Conservation (phyloP, 1,284 basidiomycete genomes). For the Pyrrhoderma noxium region DNA sequence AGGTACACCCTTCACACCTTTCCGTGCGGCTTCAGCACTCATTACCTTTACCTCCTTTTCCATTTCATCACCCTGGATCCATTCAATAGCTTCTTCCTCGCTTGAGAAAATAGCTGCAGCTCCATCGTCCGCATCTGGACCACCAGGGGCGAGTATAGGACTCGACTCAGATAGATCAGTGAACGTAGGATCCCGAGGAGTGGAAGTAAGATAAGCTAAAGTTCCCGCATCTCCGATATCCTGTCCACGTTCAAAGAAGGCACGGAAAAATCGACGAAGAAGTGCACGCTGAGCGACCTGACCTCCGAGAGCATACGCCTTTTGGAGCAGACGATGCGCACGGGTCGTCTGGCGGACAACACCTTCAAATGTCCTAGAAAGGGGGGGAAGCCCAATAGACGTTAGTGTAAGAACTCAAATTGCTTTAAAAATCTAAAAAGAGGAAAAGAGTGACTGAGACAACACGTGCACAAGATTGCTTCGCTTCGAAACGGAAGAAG, state of each 20-base stretch:
- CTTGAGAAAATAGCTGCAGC: slow-evolving; percentile 7
- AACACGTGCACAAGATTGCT: too few relatives aligned
- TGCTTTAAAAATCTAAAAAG: background rate
- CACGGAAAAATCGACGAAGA: slow-evolving; percentile 56
- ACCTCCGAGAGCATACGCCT: slow-evolving; percentile 63
- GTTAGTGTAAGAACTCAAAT: background rate
- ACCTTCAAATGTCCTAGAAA: slow-evolving; percentile 46
- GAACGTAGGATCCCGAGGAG: too few relatives aligned
- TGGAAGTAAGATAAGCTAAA: slow-evolving; percentile 53
- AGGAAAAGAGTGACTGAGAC: background rate
- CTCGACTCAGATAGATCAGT: slow-evolving; percentile 31
- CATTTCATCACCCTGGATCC: slow-evolving; percentile 56
- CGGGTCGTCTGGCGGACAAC: slow-evolving; percentile 56
- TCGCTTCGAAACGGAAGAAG: too few relatives aligned
- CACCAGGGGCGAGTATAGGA: slow-evolving; percentile 38
- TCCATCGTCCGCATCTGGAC: slow-evolving; percentile 4
- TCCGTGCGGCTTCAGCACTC: slow-evolving; percentile 56
- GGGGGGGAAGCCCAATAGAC: background rate
- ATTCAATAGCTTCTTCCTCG: slow-evolving; percentile 10
- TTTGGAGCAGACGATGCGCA: slow-evolving; percentile 68
- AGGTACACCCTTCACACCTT: slow-evolving; percentile 74
- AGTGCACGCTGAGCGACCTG: slow-evolving; percentile 53
- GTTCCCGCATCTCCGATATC: slow-evolving; percentile 56
- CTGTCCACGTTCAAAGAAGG: slow-evolving; percentile 55
- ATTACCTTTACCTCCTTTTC: slow-evolving; percentile 62